phyloP scores from a whole-genome alignment of 1,139 yeast genomes.

The Yamadazyma mexicana region DNA sequence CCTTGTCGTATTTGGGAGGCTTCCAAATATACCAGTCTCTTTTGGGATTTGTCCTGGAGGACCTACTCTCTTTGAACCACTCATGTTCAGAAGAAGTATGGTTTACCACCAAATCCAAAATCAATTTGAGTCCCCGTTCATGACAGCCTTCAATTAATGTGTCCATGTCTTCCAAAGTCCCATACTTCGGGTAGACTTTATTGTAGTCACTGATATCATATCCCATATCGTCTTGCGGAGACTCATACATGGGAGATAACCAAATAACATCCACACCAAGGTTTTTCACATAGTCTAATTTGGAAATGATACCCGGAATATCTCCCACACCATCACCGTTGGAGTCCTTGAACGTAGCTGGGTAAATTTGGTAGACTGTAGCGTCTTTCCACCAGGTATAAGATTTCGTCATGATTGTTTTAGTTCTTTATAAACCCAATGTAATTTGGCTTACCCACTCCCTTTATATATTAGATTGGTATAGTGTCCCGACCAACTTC shows the following conservation, averaged over 20 bases:
- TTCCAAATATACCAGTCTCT: constrained; percentile 65
- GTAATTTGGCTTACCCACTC: too few relatives aligned
- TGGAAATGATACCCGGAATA: constrained; percentile 50
- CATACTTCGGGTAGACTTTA: constrained; percentile 50
- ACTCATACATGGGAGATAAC: constrained; percentile 57
- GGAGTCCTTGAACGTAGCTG: constrained; percentile 57
- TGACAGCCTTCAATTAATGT: constrained; percentile 46
- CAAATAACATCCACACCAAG: constrained; percentile 55
- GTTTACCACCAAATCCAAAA: constrained; percentile 57
- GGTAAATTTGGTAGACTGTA: constrained; percentile 56
- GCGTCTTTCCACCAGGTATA: constrained; percentile 57
- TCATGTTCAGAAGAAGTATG: constrained; percentile 56
- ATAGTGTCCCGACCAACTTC: too few relatives aligned
- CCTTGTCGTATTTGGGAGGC: constrained; percentile 42
- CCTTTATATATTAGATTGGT: too few relatives aligned
- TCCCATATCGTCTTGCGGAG: constrained; percentile 64
- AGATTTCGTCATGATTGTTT: neutral
- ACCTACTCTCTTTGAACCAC: constrained; percentile 57
- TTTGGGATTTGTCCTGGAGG: constrained; percentile 50
- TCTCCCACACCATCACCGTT: constrained; percentile 61
- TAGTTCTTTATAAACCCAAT: too few relatives aligned
- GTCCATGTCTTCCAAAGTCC: constrained; percentile 53
- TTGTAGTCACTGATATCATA: constrained; percentile 58
- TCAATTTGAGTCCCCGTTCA: constrained; percentile 48
- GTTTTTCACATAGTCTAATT: constrained; percentile 50